These are phyloP conservation scores for Apiotrichum mycotoxinovorans DNA, from an alignment of 1,284 basidiomycete species.

Conservation along the genomic window DNA sequence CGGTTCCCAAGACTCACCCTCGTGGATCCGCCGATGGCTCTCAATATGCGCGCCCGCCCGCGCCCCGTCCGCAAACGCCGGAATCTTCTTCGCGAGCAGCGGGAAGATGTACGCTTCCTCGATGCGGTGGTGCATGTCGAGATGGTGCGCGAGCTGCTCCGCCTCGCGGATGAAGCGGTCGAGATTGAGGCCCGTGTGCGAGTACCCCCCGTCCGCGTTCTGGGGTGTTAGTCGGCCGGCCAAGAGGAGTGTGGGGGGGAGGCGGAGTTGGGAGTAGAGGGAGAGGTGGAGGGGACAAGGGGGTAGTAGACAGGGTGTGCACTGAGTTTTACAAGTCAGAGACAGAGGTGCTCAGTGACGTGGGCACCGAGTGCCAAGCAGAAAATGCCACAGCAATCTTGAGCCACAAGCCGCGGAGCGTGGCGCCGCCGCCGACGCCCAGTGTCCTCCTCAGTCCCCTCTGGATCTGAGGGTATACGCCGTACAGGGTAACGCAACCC, in stretches of 20 bases:
- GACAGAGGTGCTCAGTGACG: no score
- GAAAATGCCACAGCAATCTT: no score
- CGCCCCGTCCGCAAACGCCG: slow-evolving; percentile 55
- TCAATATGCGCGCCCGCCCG: slow-evolving; percentile 56
- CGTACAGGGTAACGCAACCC: no score
- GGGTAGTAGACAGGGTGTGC: no score
- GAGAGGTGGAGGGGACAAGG: not conserved
- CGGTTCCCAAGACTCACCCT: slow-evolving; percentile 57
- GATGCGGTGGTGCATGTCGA: slow-evolving; percentile 66
- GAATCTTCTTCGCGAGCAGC: slow-evolving; percentile 60
- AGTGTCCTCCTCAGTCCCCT: no score
- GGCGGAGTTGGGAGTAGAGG: not conserved
- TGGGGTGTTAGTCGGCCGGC: slow-evolving; percentile 23
- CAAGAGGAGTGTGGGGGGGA: not conserved
- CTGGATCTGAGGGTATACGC: no score
- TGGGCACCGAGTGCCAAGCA: no score
- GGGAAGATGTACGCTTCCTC: slow-evolving; percentile 60
- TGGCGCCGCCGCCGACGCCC: no score
- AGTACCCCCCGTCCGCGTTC: slow-evolving; percentile 58
- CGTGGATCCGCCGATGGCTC: slow-evolving; percentile 64
- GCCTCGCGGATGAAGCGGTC: slow-evolving; percentile 54
- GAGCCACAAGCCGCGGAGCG: no score
- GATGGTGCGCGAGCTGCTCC: slow-evolving; percentile 53
- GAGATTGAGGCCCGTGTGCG: slow-evolving; percentile 53
- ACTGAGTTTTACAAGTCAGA: no score